These are phyloP conservation scores for Camellia sinensis DNA, from an alignment of 148 eudicot genomes.

Conservation along the genomic window DNA sequence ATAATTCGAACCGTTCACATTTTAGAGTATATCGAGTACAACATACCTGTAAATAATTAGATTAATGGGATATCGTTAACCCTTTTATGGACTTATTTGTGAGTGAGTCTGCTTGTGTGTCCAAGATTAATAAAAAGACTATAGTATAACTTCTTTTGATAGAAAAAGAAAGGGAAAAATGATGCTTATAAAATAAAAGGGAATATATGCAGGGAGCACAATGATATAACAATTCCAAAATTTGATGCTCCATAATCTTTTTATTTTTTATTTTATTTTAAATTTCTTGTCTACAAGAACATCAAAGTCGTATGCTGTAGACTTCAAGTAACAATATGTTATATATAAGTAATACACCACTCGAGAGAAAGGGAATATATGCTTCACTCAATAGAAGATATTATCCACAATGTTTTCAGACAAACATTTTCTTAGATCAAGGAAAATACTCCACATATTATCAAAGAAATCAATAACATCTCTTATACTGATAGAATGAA, in stretches of 20 bases:
- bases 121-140: neutral
- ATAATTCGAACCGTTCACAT: too few relatives aligned
- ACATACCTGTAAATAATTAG: too few relatives aligned
- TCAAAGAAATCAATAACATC: neutral
- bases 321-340: neutral
- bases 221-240: neutral
- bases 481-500: neutral
- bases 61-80: too few relatives aligned
- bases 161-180: neutral
- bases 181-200: neutral
- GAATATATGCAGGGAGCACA: slow-evolving; percentile 12
- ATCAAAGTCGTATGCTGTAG: slow-evolving; percentile 10
- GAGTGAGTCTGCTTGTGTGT: neutral
- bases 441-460: neutral
- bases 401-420: neutral
- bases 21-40: too few relatives aligned
- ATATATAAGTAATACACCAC: neutral
- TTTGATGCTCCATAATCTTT: neutral
- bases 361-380: slow-evolving; percentile 7
- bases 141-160: neutral
- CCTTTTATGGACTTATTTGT: too few relatives aligned
- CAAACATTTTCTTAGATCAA: neutral
- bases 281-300: neutral
- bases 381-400: slow-evolving; percentile 8
- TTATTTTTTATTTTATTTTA: neutral